Conservation (phyloP, 306 rosid species). For the Casuarina cunninghamiana region DNA sequence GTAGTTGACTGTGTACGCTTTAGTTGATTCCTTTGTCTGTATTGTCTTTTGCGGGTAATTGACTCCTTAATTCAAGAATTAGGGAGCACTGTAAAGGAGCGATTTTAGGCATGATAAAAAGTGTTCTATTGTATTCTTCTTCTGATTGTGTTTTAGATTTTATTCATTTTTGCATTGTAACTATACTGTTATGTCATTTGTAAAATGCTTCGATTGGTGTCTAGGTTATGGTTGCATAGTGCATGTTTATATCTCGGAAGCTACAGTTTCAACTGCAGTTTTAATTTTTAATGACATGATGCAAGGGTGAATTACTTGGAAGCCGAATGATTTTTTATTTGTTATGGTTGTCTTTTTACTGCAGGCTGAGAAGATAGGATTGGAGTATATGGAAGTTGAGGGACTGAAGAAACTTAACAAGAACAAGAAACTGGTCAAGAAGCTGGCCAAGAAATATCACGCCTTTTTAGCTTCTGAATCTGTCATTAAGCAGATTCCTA, state of each 20-base stretch:
- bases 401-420: constrained; percentile 78
- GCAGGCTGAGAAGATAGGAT: constrained; percentile 78
- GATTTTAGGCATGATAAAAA: no score
- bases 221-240: background rate
- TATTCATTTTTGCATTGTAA: no score
- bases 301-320: no score
- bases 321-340: background rate
- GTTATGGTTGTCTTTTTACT: background rate
- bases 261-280: background rate
- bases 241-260: background rate
- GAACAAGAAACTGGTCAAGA: constrained; percentile 79
- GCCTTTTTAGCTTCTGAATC: constrained; percentile 93
- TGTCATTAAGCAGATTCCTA: constrained; percentile 85
- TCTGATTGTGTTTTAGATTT: no score
- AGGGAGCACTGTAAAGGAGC: no score
- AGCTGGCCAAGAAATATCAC: constrained; percentile 78
- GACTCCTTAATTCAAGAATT: no score
- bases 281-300: background rate
- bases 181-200: no score
- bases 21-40: no score
- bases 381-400: constrained; percentile 87
- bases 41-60: background rate
- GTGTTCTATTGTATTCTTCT: no score
- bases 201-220: background rate
- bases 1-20: no score